Percentiles rank a stretch among this genome's conserved stretches.
Evolutionary conservation across 306 rosid species (phyloP).

Genomic region (Cicer yamashitae): DNA sequence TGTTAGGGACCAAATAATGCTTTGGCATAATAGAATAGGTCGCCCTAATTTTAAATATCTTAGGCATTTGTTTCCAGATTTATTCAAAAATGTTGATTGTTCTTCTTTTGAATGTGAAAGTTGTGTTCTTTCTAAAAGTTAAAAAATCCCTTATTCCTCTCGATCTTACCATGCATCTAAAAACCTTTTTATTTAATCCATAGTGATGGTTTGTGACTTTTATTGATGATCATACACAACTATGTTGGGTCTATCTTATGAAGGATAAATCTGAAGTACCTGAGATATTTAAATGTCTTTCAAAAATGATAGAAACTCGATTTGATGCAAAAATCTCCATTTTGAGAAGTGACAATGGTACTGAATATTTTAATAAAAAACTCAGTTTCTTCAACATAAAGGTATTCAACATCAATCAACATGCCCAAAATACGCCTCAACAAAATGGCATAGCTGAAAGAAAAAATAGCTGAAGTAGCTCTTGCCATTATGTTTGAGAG

Average conservation of each 20-base stretch:
- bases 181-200: not conserved
- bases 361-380: not conserved
- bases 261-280: not conserved
- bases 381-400: not conserved
- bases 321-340: not conserved
- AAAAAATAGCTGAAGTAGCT: no score
- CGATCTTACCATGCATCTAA: slow-evolving; percentile 8
- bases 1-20: not conserved
- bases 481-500: no score
- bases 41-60: not conserved
- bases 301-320: not conserved
- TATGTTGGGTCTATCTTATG: slow-evolving; percentile 24
- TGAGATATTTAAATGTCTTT: no score
- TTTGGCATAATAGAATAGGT: slow-evolving; percentile 2
- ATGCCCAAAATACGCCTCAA: no score
- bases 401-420: not conserved
- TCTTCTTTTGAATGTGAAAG: slow-evolving; percentile 10
- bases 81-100: slow-evolving; percentile 1
- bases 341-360: not conserved
- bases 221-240: not conserved
- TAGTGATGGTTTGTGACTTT: not conserved
- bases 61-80: not conserved
- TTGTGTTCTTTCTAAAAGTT: not conserved
- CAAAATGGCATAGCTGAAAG: no score
- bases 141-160: no score